Percentiles rank a stretch among this genome's conserved stretches.
phyloP scores from a whole-genome alignment of 208 protist species.

The Giardia muris region DNA sequence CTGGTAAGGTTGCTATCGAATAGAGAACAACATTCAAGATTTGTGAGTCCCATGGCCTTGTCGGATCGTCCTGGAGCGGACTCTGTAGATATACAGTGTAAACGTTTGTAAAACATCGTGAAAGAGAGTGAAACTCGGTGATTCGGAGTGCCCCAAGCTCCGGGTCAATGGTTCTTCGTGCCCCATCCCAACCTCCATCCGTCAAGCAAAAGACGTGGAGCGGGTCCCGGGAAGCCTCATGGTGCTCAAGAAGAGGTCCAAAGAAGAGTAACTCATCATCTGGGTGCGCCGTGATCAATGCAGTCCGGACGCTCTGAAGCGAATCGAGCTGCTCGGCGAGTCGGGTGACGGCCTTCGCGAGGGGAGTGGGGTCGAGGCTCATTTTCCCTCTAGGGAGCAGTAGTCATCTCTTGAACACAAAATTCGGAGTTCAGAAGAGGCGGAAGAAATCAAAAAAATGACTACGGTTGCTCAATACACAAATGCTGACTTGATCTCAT shows the following conservation, averaged over 20 bases:
- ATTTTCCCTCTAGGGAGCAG: no score
- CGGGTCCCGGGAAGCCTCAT: not conserved
- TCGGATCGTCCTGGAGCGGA: not conserved
- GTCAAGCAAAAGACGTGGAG: not conserved
- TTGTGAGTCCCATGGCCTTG: not conserved
- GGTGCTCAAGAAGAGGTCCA: not conserved
- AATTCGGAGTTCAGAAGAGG: no score
- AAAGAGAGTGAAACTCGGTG: not conserved
- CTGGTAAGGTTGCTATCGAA: not conserved
- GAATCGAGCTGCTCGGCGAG: not conserved
- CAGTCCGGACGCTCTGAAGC: not conserved
- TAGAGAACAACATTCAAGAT: not conserved
- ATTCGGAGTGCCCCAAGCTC: not conserved
- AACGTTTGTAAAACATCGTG: not conserved
- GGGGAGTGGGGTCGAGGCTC: no score
- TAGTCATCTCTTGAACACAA: no score
- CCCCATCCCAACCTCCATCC: not conserved
- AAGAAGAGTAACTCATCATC: conserved; percentile 7
- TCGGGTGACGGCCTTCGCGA: no score
- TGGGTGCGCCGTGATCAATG: not conserved
- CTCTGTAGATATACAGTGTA: not conserved
- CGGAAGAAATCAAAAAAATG: no score
- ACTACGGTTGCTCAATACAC: not conserved
- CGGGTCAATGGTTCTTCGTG: not conserved
- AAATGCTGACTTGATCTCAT: not conserved